These are phyloP conservation scores for Phytophthora multivora DNA, from an alignment of 352 stramenopile genomes.

Conservation along the genomic window DNA sequence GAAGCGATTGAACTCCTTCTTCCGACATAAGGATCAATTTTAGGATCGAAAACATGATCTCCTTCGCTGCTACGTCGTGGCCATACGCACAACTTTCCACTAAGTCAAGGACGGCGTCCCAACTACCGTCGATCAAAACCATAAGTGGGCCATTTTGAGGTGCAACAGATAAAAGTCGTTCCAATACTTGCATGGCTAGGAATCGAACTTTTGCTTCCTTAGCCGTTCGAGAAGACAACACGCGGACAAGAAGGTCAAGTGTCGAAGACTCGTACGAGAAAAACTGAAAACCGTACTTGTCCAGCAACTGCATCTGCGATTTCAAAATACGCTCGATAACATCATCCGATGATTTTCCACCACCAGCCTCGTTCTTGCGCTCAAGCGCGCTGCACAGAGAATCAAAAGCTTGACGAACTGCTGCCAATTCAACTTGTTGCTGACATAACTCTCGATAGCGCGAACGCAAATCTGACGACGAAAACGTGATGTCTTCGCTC, in stretches of 20 bases:
- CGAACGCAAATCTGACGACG: conserved; percentile 52
- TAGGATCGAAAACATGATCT: conserved; percentile 60
- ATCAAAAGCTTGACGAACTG: conserved; percentile 66
- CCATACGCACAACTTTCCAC: conserved; percentile 49
- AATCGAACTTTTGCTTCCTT: conserved; percentile 27
- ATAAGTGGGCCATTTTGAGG: conserved; percentile 58
- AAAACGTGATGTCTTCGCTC: conserved; percentile 50
- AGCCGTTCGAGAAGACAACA: conserved; percentile 21
- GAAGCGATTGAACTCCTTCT: conserved; percentile 51
- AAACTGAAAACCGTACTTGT: conserved; percentile 81
- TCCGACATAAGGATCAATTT: conserved; percentile 55
- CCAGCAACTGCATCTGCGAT: conserved; percentile 63
- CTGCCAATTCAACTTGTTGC: conserved; percentile 46
- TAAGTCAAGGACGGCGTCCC: conserved; percentile 51
- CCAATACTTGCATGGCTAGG: conserved; percentile 44
- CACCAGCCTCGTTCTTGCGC: conserved; percentile 52
- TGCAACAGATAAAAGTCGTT: conserved; percentile 42
- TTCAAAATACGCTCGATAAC: conserved; percentile 75
- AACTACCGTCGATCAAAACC: conserved; percentile 50
- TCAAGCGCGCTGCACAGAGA: conserved; percentile 56
- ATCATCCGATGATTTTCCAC: conserved; percentile 64
- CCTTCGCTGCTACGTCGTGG: conserved; percentile 47
- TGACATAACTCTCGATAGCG: conserved; percentile 73
- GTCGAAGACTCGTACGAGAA: conserved; percentile 78
- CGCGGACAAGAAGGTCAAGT: conserved; percentile 56